Evolutionary conservation across 352 stramenopile species (phyloP), one percentile per base, ranked within the genome.

Genomic region (Globisporangium takayamanum): DNA sequence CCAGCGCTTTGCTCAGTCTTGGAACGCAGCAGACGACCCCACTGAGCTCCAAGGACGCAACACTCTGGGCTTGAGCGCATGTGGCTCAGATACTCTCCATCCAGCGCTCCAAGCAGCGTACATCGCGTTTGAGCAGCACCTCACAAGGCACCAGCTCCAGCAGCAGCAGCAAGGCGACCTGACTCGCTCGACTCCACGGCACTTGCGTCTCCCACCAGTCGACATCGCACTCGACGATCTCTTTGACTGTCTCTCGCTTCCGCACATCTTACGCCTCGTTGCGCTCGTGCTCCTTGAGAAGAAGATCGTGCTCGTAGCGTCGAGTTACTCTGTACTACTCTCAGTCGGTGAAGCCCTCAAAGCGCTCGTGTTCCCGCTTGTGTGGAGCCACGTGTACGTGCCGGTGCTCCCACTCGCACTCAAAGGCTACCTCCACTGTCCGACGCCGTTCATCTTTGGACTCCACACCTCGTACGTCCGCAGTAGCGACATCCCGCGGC

Each of bases 381-480:
- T 69, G 0, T 95, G 87, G 86, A 83, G 76, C 61, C 86, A 94
- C 65, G 65, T 92, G 22, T 95, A 88, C 59, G 81, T 82, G 0
- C 85, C 81, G 0, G 67, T 94, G 20, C 57, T 94, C 1, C 83
- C 85, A 1, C 49, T 81, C 14, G 57, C 65, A 1, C 73, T 93
- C 46, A 76, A 84, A 62, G 79, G 69, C 2, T 90, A 75, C 48
- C 60, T 93, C 4, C 79, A 90, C 48, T 93, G 80, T 58, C 83
- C 83, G 45, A 90, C 80, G 2, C 80, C 80, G 8, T 93, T 89
- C 57, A 77, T 93, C 47, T 90, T 93, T 44, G 83, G 83, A 1
- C 57, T 93, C 2, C 83, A 91, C 59, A 70, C 72, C 8, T 79
- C 70, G 25, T 91, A 85, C 39, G 71, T 73, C 12, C 73, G 72